Conservation (phyloP, 2,329 filamentous ascomycete species). For the Aspergillus sojae region DNA sequence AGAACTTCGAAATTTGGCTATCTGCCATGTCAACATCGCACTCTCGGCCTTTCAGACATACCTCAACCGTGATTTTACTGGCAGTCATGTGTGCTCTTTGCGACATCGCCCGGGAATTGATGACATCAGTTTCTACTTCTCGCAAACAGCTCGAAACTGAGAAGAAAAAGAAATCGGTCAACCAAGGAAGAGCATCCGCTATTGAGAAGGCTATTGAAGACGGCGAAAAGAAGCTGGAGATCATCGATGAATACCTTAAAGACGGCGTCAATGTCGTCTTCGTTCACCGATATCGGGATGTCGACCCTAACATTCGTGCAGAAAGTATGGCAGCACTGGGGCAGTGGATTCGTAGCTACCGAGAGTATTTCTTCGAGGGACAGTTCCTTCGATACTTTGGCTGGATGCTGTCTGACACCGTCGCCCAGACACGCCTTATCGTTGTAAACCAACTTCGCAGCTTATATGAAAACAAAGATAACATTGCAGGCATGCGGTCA, state of each 20-base stretch:
- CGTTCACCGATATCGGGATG: conserved; percentile 91
- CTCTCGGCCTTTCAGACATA: conserved; percentile 90
- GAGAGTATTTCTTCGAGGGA: conserved; percentile 87
- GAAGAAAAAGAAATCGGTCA: conserved; percentile 69
- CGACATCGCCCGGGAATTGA: conserved; percentile 69
- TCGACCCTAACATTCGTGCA: conserved; percentile 83
- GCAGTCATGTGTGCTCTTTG: conserved; percentile 79
- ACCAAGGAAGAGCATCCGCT: conserved; percentile 75
- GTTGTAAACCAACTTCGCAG: conserved; percentile 80
- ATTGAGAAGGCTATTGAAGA: conserved; percentile 73
- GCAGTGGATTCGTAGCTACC: conserved; percentile 82
- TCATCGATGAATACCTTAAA: conserved; percentile 71
- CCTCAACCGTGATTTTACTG: conserved; percentile 81
- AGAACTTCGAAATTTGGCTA: conserved; percentile 89
- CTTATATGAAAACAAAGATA: conserved; percentile 78
- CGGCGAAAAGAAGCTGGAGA: conserved; percentile 68
- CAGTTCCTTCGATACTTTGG: conserved; percentile 90
- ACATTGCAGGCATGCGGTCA: conserved; percentile 74
- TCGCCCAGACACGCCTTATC: conserved; percentile 75
- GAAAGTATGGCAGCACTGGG: conserved; percentile 88
- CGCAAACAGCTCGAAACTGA: conserved; percentile 80
- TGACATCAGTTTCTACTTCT: conserved; percentile 71
- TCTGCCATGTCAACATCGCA: conserved; percentile 86
- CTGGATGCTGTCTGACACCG: conserved; percentile 88
- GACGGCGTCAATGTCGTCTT: conserved; percentile 93